Conservation (phyloP, 352 stramenopile genomes). For the Globisporangium recalcitrans region DNA sequence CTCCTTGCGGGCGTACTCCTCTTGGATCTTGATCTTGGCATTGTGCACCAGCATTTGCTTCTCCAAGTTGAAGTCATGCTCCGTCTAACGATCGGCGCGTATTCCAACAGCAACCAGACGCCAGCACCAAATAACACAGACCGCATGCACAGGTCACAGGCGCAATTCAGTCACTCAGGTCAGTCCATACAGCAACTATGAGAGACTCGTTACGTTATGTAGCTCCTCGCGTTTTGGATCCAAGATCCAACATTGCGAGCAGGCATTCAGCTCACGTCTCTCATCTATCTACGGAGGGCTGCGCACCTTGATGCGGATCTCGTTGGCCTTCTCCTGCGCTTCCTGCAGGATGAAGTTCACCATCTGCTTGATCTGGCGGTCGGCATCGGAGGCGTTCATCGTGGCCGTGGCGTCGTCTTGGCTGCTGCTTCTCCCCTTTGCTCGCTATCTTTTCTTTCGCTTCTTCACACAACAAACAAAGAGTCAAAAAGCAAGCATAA, state of each 20-base stretch:
- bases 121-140: background rate
- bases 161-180: background rate
- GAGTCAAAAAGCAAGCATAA: background rate
- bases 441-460: conserved; percentile 16
- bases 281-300: background rate
- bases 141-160: background rate
- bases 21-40: conserved; percentile 96
- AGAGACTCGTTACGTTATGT: background rate
- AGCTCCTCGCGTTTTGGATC: conserved; percentile 3
- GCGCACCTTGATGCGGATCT: conserved; percentile 95
- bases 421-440: conserved; percentile 14
- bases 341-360: conserved; percentile 99
- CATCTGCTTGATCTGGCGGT: conserved; percentile 94
- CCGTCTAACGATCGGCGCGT: conserved; percentile 70
- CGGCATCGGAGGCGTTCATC: conserved; percentile 82
- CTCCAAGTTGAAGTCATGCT: conserved; percentile 99
- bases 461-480: background rate
- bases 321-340: conserved; percentile 98
- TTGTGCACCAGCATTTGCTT: conserved; percentile 98
- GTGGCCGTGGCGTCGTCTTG: conserved; percentile 13
- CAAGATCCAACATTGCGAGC: conserved; percentile 8
- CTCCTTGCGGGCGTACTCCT: conserved; percentile 97
- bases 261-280: background rate
- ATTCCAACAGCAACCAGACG: conserved; percentile 6
- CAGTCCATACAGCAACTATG: background rate